A percentile compares a stretch with the other conserved stretches of the same genome.
Conservation (phyloP, 352 stramenopile species). For the Globisporangium viniferum region DNA sequence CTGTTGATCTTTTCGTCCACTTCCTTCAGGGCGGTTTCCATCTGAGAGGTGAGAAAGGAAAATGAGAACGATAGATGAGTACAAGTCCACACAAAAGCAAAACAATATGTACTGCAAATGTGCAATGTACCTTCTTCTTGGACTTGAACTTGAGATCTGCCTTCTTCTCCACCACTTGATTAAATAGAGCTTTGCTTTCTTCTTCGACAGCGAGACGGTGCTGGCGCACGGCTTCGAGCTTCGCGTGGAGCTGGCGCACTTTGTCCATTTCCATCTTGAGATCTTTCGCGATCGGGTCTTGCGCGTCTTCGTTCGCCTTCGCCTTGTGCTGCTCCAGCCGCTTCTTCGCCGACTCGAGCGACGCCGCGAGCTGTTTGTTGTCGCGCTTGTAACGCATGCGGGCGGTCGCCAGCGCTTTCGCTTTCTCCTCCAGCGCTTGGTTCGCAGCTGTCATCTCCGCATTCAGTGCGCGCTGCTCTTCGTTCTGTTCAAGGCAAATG, state of each 20-base stretch:
- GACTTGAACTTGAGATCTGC: constrained; percentile 87
- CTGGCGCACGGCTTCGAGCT: constrained; percentile 81
- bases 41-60: constrained; percentile 13
- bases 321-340: constrained; percentile 77
- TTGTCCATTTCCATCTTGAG: constrained; percentile 86
- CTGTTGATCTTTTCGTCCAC: constrained; percentile 78
- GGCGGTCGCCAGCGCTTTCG: constrained; percentile 81
- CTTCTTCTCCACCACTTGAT: constrained; percentile 88
- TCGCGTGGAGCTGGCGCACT: constrained; percentile 76
- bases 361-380: constrained; percentile 73
- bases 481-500: constrained; percentile 42
- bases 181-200: constrained; percentile 88
- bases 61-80: not conserved
- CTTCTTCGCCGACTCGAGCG: constrained; percentile 82
- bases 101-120: not conserved
- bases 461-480: constrained; percentile 85
- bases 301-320: constrained; percentile 63
- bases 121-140: constrained; percentile 64
- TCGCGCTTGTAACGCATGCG: constrained; percentile 88
- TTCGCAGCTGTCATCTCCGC: constrained; percentile 81
- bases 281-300: constrained; percentile 78
- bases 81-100: not conserved
- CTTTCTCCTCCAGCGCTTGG: constrained; percentile 84
- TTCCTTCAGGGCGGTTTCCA: constrained; percentile 79
- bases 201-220: constrained; percentile 84